Base-by-base conservation (phyloP, 768 basidiomycete species). In the Rhodotorula paludigena region DNA sequence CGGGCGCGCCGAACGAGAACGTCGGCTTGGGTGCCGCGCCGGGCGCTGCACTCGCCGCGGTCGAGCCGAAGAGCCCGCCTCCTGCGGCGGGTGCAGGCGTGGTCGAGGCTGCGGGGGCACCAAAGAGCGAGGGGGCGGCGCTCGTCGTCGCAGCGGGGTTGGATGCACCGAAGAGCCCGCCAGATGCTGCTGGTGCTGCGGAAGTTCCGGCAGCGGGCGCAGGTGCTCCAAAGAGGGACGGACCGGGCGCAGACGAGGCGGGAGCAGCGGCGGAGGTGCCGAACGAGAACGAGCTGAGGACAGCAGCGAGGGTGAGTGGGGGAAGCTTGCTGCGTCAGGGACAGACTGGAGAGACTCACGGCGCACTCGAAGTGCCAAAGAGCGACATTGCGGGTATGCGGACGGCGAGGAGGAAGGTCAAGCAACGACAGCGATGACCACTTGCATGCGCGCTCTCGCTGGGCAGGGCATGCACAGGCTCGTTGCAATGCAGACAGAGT, bases 81-180 rank as follows among this genome's bases (percentile, higher is more conserved):
- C 33, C 28, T 2, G 48, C 10, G 11, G 64, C 32, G 21, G 60
- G 4, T 6, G 66, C n/a, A 1, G 61, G 23, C 3, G 54, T 8
- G n/a, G n/a, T n/a, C n/a, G n/a, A n/a, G 2, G 59, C 32, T 4
- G 58, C 7, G 16, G 54, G 48, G 3, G 23, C 30, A 11, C 66
- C 66, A 36, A 68, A 63, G 5, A 68, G 51, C 11, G 66, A 68
- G 18, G 61, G 51, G 0, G 57, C 28, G 25, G 54, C n/a, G 36
- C 57, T 41, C n/a, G 64, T 25, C 23, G 61, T 32, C 16, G 52
- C 30, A 9, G 52, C 5, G 12, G 57, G 8, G 9, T 57, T 41
- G 30, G 55, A n/a, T 6, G 32, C 44, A 20, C 57, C 57, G 25
- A 57, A 57, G 30, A 57, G 57, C 18, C n/a, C 41, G 10, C 41